A percentile compares a stretch with the other conserved stretches of the same genome.
These are phyloP conservation scores for Stagonosporopsis cucurbitacearum DNA, from an alignment of 2,329 filamentous ascomycete species.

Conservation along the genomic window DNA sequence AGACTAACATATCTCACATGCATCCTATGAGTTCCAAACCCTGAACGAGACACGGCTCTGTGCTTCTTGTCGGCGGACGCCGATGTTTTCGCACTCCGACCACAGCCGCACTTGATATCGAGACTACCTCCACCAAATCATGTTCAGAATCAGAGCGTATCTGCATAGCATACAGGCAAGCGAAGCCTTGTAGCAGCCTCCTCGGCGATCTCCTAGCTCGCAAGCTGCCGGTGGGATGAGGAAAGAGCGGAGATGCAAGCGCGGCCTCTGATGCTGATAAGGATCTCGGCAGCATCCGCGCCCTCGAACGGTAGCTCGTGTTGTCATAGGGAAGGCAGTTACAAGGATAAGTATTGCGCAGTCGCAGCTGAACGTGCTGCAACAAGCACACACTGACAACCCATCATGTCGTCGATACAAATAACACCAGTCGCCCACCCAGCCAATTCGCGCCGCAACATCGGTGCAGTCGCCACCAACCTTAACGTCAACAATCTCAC, in stretches of 20 bases:
- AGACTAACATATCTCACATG: constrained; percentile 5
- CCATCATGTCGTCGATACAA: constrained; percentile 19
- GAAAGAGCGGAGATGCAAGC: constrained; percentile 3
- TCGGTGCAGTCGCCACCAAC: constrained; percentile 21
- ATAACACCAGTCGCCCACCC: constrained; percentile 14
- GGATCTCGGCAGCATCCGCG: constrained; percentile 14
- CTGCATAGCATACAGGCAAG: not conserved
- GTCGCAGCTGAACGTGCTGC: not conserved
- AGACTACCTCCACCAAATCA: not conserved
- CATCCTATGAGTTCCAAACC: not conserved
- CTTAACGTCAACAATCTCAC: constrained; percentile 20
- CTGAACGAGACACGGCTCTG: not conserved
- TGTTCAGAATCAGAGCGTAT: not conserved
- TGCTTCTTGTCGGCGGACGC: constrained; percentile 2
- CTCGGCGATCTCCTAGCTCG: constrained; percentile 8
- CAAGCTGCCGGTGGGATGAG: not conserved
- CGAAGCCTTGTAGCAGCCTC: not conserved
- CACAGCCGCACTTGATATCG: not conserved
- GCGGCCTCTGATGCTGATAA: constrained; percentile 12
- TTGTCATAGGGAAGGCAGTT: not conserved
- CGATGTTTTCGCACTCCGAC: not conserved
- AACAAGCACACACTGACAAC: not conserved
- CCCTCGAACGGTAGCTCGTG: not conserved
- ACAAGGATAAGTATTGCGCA: constrained; percentile 5
- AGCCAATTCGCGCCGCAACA: constrained; percentile 10